Conservation (phyloP, 805 yeast genomes). For the Yamadazyma tumulicola region DNA sequence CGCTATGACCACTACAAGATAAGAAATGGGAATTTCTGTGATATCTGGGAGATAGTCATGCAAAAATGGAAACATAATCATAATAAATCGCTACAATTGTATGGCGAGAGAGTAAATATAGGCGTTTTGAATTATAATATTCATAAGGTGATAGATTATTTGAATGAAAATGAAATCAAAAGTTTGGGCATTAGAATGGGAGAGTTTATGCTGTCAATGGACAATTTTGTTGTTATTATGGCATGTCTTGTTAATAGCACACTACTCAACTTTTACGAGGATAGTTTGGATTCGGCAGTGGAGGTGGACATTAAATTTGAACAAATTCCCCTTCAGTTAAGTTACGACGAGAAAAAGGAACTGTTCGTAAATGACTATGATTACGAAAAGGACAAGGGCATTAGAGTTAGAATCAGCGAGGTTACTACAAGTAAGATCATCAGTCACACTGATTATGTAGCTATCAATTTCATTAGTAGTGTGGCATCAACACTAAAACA, state of each 20-base stretch:
- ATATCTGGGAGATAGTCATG: slow-evolving; percentile 60
- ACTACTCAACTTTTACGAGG: slow-evolving; percentile 38
- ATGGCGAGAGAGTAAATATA: slow-evolving; percentile 12
- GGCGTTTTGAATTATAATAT: slow-evolving; percentile 27
- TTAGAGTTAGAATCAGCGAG: slow-evolving; percentile 25
- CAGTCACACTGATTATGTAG: slow-evolving; percentile 36
- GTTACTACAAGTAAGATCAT: slow-evolving; percentile 12
- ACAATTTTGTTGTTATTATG: slow-evolving; percentile 36
- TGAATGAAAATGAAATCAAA: slow-evolving; percentile 13
- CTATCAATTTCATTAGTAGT: slow-evolving; percentile 50
- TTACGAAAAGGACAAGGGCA: slow-evolving; percentile 34
- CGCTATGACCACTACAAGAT: slow-evolving; percentile 57
- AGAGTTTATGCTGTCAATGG: slow-evolving; percentile 20
- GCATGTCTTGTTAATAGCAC: slow-evolving; percentile 45
- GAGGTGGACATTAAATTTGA: slow-evolving; percentile 9
- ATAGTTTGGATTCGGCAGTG: neutral
- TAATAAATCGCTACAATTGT: slow-evolving; percentile 4
- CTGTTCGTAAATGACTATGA: slow-evolving; percentile 26
- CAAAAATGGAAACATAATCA: slow-evolving; percentile 21
- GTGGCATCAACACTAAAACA: slow-evolving; percentile 50
- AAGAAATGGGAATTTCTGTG: slow-evolving; percentile 73
- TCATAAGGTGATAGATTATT: slow-evolving; percentile 16
- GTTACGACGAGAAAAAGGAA: neutral
- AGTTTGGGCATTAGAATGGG: slow-evolving; percentile 24
- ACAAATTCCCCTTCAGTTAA: neutral